A percentile compares a stretch with the other conserved stretches of the same genome.
Conservation (phyloP, 106 monocot species). For the Dendrobium chrysotoxum region DNA sequence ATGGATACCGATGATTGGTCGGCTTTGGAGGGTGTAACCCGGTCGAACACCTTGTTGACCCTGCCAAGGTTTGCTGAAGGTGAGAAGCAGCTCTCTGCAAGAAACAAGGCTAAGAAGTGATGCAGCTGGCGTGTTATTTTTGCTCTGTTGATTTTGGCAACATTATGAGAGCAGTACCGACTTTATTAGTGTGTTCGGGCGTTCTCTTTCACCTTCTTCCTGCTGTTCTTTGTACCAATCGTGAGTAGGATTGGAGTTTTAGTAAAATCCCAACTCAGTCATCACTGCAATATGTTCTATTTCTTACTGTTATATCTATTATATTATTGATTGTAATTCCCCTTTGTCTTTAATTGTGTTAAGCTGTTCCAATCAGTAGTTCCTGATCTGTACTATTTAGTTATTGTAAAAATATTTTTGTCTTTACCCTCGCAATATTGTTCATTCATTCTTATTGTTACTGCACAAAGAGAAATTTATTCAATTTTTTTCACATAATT, state of each 20-base stretch:
- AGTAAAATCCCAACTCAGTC: slow-evolving; percentile 13
- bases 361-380: not conserved
- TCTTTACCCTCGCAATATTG: too few relatives aligned
- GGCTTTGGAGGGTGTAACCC: slow-evolving; percentile 23
- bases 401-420: not conserved
- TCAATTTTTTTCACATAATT: too few relatives aligned
- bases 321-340: not conserved
- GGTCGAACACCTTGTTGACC: slow-evolving; percentile 21
- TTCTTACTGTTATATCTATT: not conserved
- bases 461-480: too few relatives aligned
- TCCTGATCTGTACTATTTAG: not conserved
- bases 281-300: not conserved
- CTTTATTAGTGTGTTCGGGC: slow-evolving; percentile 26
- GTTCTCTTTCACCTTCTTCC: slow-evolving; percentile 1
- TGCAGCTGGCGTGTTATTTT: not conserved
- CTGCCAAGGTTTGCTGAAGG: slow-evolving; percentile 21
- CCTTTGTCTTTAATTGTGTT: not conserved
- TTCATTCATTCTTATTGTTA: too few relatives aligned
- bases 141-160: slow-evolving; percentile 3
- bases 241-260: slow-evolving; percentile 27
- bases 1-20: slow-evolving; percentile 18
- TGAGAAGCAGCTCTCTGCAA: slow-evolving; percentile 12
- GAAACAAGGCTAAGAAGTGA: not conserved
- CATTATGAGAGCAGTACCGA: not conserved
- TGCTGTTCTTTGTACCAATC: not conserved